Base-by-base conservation (phyloP, 768 basidiomycete species). In the Pleurotus platypus region DNA sequence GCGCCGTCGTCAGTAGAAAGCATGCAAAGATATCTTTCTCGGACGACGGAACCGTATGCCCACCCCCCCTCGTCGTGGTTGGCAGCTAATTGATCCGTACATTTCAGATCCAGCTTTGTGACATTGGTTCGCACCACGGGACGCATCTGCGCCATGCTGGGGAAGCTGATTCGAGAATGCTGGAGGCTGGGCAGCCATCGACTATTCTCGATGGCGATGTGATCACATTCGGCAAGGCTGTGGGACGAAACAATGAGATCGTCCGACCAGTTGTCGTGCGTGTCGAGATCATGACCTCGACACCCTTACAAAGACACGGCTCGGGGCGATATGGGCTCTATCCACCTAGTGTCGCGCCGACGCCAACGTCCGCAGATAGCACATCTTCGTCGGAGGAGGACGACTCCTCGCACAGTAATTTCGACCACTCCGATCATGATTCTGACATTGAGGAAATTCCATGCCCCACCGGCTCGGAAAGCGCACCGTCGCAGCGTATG, bases 21-120 rank as follows among this genome's bases (percentile, higher is more conserved):
- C 90, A 92, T 73, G 89, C 90, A 57, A 89, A 84, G 77, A 84
- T 92, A 58, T 77, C 80, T 18, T 86, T 91, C 68, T 77, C 85
- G 4, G 85, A 89, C 63, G 80, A 77, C 60, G 87, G 89, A 46
- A 79, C 81, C 74, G 89, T 90, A 79, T 35, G 30, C 30, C 30
- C 30, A 35, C 8, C 9, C 8, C 11, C 30, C n/a, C n/a, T n/a
- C n/a, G n/a, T n/a, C n/a, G n/a, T n/a, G n/a, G n/a, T 30, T 46
- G 53, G 46, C 27, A 18, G 37, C 48, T 24, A 39, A 56, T 63
- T 63, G 58, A 47, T 49, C 60, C 66, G 60, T 63, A 49, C 27
- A 54, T 60, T 47, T n/a, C 67, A 90, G 90, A 84, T 80, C 9
- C 87, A 85, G 64, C 69, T 91, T 66, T 80, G 82, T 60, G 90